Evolutionary conservation across 441 rosid genomes (phyloP).

Genomic region (Pelargonium cotyledonis): DNA sequence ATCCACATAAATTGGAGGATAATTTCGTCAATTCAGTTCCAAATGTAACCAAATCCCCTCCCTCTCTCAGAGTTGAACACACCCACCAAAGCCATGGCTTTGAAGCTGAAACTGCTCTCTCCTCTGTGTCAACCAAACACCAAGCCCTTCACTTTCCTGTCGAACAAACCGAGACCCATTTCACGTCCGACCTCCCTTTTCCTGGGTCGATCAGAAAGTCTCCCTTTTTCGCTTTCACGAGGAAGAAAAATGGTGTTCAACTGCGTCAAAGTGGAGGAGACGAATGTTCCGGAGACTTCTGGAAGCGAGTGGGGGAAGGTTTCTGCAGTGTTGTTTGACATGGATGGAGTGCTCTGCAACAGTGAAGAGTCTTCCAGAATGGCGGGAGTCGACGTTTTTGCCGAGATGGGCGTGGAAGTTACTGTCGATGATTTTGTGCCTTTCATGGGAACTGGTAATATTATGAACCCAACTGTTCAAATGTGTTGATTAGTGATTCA

Average conservation of each 20-base stretch:
- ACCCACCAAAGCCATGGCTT: conserved; percentile 29
- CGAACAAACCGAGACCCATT: conserved; percentile 27
- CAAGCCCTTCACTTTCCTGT: conserved; percentile 26
- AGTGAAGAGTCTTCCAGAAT: conserved; percentile 82
- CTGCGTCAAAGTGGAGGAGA: conserved; percentile 47
- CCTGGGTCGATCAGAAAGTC: conserved; percentile 23
- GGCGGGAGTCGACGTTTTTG: conserved; percentile 81
- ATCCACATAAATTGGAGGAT: not conserved
- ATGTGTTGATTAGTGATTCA: not conserved
- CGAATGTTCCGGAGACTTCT: conserved; percentile 27
- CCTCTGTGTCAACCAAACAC: conserved; percentile 30
- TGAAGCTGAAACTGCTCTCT: conserved; percentile 37
- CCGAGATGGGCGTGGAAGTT: conserved; percentile 83
- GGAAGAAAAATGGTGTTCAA: conserved; percentile 29
- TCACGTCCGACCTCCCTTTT: conserved; percentile 17
- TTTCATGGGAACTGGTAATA: conserved; percentile 76
- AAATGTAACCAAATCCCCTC: not conserved
- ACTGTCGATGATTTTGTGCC: conserved; percentile 79
- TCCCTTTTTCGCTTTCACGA: conserved; percentile 13
- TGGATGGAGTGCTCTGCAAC: conserved; percentile 91
- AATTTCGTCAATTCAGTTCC: not conserved
- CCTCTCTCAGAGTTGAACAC: not conserved
- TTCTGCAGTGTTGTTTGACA: conserved; percentile 83
- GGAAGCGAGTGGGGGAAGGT: conserved; percentile 67
- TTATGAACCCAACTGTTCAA: not conserved